Evolutionary conservation across 805 yeast genomes (phyloP).

Genomic region (Candida taoyuanica): DNA sequence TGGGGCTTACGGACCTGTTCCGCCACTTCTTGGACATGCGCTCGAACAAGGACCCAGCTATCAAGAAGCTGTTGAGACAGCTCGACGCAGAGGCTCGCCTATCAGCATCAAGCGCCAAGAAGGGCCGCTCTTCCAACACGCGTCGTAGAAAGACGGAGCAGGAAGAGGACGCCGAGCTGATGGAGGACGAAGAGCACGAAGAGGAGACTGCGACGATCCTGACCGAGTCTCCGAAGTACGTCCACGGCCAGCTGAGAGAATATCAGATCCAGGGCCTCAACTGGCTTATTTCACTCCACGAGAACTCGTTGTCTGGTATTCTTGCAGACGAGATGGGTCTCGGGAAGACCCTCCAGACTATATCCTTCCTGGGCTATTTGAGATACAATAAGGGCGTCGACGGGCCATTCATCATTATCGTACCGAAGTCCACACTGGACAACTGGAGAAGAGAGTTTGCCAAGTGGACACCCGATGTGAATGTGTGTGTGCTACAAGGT

Average conservation of each 20-base stretch:
- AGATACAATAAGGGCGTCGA: slow-evolving; percentile 72
- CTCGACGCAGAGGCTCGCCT: slow-evolving; percentile 47
- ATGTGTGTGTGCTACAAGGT: slow-evolving; percentile 82
- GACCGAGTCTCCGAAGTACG: slow-evolving; percentile 78
- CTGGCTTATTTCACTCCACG: slow-evolving; percentile 88
- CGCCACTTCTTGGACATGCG: slow-evolving; percentile 81
- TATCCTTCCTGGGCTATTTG: slow-evolving; percentile 83
- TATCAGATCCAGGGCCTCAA: slow-evolving; percentile 94
- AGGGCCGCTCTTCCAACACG: slow-evolving; percentile 17
- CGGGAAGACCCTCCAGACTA: slow-evolving; percentile 94
- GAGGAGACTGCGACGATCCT: slow-evolving; percentile 65
- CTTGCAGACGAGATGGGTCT: slow-evolving; percentile 98
- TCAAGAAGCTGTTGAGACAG: slow-evolving; percentile 55
- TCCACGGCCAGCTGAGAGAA: slow-evolving; percentile 77
- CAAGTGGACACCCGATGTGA: slow-evolving; percentile 94
- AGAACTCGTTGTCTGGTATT: slow-evolving; percentile 85
- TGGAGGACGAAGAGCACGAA: slow-evolving; percentile 73
- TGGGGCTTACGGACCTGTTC: slow-evolving; percentile 80
- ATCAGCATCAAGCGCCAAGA: slow-evolving; percentile 9
- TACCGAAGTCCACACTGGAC: slow-evolving; percentile 92
- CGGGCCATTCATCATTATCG: slow-evolving; percentile 90
- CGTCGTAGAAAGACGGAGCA: slow-evolving; percentile 87
- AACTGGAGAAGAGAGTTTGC: slow-evolving; percentile 95
- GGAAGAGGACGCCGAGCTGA: slow-evolving; percentile 91
- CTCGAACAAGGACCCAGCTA: slow-evolving; percentile 71